Base-by-base conservation (phyloP, 2,329 filamentous ascomycete species). In the Colletotrichum neosansevieriae region DNA sequence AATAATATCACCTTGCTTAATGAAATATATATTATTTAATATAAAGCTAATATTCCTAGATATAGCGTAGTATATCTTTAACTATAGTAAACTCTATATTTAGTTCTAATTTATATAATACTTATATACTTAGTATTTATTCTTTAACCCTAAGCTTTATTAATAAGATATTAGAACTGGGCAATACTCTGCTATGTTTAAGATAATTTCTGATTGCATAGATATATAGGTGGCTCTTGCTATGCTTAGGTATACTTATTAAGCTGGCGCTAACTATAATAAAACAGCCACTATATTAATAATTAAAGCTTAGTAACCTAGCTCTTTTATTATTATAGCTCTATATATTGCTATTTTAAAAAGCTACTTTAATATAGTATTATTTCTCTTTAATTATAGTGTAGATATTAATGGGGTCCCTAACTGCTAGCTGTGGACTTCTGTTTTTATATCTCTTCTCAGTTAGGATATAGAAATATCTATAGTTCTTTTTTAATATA, bases 71-170 rank as follows among this genome's bases (percentile, higher is more conserved):
- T 2, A 63, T 2, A 12, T 63, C 34, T 63, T 57, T 4, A 63
- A 63, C 12, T 3, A 63, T 6, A 63, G 32, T 9, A 2, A 63
- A 21, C 32, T 6, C 42, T 2, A 50, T 21, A 5, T 40, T 5
- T 7, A 63, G 21, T 63, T 10, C 34, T 1, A 12, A 12, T 50
- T 63, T 4, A 24, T 3, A 12, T 3, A 4, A 50, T 63, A 6
- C 51, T 63, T 4, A 1, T 4, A 6, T 6, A 6, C 9, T 13
- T 63, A 3, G 53, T 6, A 63, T 58, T 57, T 6, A 4, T 63
- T 63, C 42, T 63, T 63, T 5, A 63, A 63, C 32, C 15, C 29
- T 1, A 57, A 63, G 21, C 15, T 63, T n/a, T 63, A 63, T 19
- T 1, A 2, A 38, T 2, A 63, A 9, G 10, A 63, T 57, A 3